These are phyloP conservation scores for Leccinum disarticulatum DNA, from an alignment of 768 basidiomycete genomes.

Conservation along the genomic window DNA sequence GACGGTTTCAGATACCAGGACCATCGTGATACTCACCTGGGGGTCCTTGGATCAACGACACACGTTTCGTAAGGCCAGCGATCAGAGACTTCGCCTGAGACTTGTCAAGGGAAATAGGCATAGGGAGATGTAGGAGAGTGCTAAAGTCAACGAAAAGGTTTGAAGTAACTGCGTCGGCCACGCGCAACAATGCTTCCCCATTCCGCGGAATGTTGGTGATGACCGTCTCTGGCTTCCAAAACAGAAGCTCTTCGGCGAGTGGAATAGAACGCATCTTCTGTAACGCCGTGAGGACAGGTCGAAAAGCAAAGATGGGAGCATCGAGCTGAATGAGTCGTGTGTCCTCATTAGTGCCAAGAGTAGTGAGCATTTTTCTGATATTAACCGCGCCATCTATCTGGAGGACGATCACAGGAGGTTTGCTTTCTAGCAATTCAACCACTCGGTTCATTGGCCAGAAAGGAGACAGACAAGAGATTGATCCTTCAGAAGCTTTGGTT, in stretches of 20 bases:
- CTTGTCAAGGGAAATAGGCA: constrained; percentile 45
- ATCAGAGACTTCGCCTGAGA: constrained; percentile 49
- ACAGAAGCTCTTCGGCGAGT: constrained; percentile 49
- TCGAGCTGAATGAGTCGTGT: constrained; percentile 55
- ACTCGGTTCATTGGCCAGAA: constrained; percentile 51
- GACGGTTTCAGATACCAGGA: background rate
- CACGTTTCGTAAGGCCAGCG: constrained; percentile 49
- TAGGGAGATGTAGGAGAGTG: constrained; percentile 33
- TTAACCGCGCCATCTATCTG: constrained; percentile 48
- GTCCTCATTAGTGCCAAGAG: constrained; percentile 33
- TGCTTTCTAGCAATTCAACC: constrained; percentile 47
- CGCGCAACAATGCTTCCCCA: constrained; percentile 6
- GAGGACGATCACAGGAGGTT: constrained; percentile 51
- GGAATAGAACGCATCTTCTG: constrained; percentile 46
- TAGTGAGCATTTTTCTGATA: constrained; percentile 37
- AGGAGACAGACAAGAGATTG: constrained; percentile 55
- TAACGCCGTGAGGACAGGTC: constrained; percentile 58
- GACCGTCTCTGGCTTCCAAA: constrained; percentile 42
- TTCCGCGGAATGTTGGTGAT: background rate
- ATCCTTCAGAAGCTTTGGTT: constrained; percentile 45
- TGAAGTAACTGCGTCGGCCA: constrained; percentile 24
- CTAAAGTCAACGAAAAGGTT: constrained; percentile 42
- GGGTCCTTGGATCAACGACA: constrained; percentile 69
- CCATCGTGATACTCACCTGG: constrained; percentile 46
- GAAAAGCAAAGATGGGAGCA: constrained; percentile 58